Base-by-base conservation (phyloP, 495 filamentous ascomycete species). In the Tuber umbilicatum region DNA sequence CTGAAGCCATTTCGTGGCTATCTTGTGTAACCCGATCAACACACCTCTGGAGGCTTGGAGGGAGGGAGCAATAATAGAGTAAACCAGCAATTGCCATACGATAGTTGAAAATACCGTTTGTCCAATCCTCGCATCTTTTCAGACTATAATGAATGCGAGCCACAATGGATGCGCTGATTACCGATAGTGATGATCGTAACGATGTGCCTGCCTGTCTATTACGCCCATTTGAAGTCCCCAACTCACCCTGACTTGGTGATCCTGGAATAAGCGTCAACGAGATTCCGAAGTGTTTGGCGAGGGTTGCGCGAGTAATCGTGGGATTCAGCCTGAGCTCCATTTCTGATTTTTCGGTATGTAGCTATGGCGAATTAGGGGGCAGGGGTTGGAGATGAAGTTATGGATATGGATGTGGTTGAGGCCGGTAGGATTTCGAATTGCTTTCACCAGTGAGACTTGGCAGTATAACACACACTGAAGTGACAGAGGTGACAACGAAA, bases 41-140 rank as follows among this genome's bases (percentile, higher is more conserved):
- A 14, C 4, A 3, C 7, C 16, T 50, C 1, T 21, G n/a, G n/a
- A n/a, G n/a, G 21, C 43, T 72, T 47, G 21, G 47, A n/a, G 17
- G 69, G 71, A 73, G 68, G 50, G 31, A 21, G 70, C 45, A 45
- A 73, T 10, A 68, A 37, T n/a, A 72, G 73, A 76, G 69, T 87
- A 95, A 93, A 92, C 98, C 95, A 79, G 91, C 90, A 80, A 99
- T 97, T 95, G 98, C 98, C 95, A 99, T 97, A 84, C 98, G 95
- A 88, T 95, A 99, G 85, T 99, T 95, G 81, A 99, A 99, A 39
- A 94, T 97, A 38, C 95, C 95, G 80, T 89, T 91, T 5, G 91
- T 92, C 77, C 89, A 84, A 45, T 85, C 80, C 73, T 84, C 80
- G 41, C 80, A 77, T 37, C 87, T 86, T 71, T 90, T 89, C 73